A percentile compares a stretch with the other conserved stretches of the same genome.
These are phyloP conservation scores for Ceratocystis alfenasii DNA, from an alignment of 2,329 filamentous ascomycete genomes.

Conservation along the genomic window DNA sequence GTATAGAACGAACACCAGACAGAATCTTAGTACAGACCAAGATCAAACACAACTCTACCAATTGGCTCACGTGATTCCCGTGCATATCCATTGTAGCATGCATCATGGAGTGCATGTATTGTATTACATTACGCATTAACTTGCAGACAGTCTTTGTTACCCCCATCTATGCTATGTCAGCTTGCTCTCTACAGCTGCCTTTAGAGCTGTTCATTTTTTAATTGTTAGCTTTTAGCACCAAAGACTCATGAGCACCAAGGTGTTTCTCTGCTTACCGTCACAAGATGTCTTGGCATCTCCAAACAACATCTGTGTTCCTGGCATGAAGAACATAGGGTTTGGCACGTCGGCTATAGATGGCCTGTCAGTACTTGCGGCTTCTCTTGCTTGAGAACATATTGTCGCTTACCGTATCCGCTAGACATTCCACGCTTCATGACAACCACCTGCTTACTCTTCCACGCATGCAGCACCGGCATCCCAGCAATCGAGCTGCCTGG, in stretches of 20 bases:
- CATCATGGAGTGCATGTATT: not conserved
- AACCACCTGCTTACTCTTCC: conserved; percentile 87
- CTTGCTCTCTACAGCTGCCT: conserved; percentile 32
- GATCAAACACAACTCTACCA: too few relatives aligned
- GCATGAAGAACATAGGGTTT: conserved; percentile 91
- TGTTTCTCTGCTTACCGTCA: conserved; percentile 46
- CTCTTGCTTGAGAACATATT: too few relatives aligned
- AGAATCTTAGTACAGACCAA: not conserved
- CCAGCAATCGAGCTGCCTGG: conserved; percentile 74
- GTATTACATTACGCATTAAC: not conserved
- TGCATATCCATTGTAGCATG: not conserved
- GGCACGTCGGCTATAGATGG: conserved; percentile 59
- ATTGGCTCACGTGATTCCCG: too few relatives aligned
- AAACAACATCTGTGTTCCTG: conserved; percentile 80
- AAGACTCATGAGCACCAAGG: not conserved
- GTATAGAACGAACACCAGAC: not conserved
- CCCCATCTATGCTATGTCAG: not conserved
- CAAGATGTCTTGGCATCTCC: conserved; percentile 77
- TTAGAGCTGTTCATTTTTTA: conserved; percentile 29
- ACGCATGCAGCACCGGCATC: conserved; percentile 84
- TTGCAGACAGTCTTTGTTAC: not conserved
- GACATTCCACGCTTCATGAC: conserved; percentile 90
- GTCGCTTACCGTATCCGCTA: conserved; percentile 62
- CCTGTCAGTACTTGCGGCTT: conserved; percentile 23
- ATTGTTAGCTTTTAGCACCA: not conserved